Conservation (phyloP, 2,329 filamentous ascomycete genomes). For the Endothia cerciana region DNA sequence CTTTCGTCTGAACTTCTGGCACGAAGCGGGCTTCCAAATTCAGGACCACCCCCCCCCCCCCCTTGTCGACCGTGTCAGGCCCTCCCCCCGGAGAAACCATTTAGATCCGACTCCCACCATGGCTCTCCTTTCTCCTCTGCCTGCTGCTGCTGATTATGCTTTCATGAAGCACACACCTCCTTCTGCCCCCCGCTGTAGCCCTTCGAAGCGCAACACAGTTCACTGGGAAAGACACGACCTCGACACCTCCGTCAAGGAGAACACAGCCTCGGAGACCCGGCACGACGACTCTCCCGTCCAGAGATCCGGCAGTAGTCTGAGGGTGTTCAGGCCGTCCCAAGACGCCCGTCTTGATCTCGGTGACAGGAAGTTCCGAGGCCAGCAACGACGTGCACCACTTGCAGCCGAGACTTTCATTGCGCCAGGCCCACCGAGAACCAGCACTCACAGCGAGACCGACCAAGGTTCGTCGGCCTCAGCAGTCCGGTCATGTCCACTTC, state of each 20-base stretch:
- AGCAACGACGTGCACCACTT: constrained; percentile 23
- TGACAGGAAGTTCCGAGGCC: constrained; percentile 26
- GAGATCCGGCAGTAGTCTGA: constrained; percentile 1
- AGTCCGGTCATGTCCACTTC: background rate
- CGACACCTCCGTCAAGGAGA: constrained; percentile 14
- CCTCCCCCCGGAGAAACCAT: constrained; percentile 6
- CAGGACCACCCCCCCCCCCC: constrained; percentile 4
- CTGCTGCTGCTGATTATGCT: constrained; percentile 12
- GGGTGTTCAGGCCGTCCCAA: constrained; percentile 3
- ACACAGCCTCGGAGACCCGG: constrained; percentile 15
- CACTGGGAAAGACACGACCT: constrained; percentile 22
- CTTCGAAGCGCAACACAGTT: constrained; percentile 21
- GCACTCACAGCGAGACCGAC: background rate
- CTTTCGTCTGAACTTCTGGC: background rate
- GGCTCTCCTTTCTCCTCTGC: constrained; percentile 18
- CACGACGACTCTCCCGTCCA: background rate
- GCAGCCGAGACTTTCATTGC: constrained; percentile 27
- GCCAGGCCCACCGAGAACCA: constrained; percentile 6
- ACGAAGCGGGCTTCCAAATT: constrained; percentile 8
- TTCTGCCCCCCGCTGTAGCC: constrained; percentile 6
- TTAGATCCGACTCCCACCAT: constrained; percentile 13
- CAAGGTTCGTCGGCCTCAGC: constrained; percentile 16
- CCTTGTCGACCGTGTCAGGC: constrained; percentile 7
- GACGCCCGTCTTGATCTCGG: constrained; percentile 12
- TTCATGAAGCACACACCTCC: constrained; percentile 21